Evolutionary conservation across 1,284 basidiomycete genomes (phyloP), one percentile per base, ranked within the genome.

Genomic region (Pulveroboletus ridleyi): DNA sequence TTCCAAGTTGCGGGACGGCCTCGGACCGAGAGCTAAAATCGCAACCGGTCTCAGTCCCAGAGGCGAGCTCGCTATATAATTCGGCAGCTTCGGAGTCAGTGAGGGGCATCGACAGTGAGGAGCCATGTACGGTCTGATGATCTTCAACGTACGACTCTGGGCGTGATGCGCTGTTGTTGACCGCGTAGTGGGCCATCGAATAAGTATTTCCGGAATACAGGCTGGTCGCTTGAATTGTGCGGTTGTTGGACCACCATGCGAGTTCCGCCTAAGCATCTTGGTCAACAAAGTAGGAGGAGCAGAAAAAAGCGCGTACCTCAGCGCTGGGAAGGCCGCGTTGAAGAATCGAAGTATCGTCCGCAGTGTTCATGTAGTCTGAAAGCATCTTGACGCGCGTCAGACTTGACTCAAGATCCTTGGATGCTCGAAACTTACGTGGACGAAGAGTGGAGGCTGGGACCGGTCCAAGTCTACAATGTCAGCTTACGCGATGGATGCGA

Each of bases 51-150:
- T 98, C 95, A 2, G 95, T 96, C 54, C 94, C 95, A 59, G 84
- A 86, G 0, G 96, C 95, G 25, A 98, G 85, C 75, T 97, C 91
- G n/a, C 92, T 86, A 72, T 96, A 98, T n/a, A 98, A 76, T 6
- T 83, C 86, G 0, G 84, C 83, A 58, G 85, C 83, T 72, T 90
- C 78, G 3, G 82, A 78, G 25, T 88, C 88, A 64, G 86, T 91
- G 58, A 95, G 78, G 8, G 86, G 74, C 1, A 87, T 84, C 42
- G 72, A 70, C 9, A 87, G 70, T 0, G 82, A 81, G 1, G 89
- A 85, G 61, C 88, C 89, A 64, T 91, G 87, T 9, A 86, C 91
- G 0, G 93, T 94, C 39, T 80, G 71, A 72, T 94, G 96, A 79
- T 98, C 95, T 84, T 82, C 80, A 10, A 87, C 73, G 71, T 90